phyloP scores from a whole-genome alignment of 345 rosid genomes.

The Capsella bursapastoris region DNA sequence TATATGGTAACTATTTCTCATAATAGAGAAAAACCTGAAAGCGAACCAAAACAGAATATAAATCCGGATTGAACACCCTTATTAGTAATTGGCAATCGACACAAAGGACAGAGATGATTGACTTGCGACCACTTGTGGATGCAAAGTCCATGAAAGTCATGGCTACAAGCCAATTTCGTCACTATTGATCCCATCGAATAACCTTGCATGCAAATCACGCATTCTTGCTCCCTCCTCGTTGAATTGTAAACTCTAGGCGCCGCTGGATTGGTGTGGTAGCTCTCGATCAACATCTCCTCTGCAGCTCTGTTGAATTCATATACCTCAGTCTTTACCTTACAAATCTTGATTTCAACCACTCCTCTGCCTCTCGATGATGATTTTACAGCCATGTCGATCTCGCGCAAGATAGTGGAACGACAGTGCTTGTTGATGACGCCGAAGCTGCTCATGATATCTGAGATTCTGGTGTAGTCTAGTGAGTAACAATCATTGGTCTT shows the following conservation, averaged over 20 bases:
- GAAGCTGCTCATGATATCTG: neutral
- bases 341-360: constrained; percentile 5
- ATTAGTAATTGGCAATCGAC: neutral
- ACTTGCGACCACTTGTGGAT: neutral
- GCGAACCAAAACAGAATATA: neutral
- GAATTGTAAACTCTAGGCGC: neutral
- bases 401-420: neutral
- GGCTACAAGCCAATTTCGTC: neutral
- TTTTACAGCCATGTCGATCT: neutral
- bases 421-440: neutral
- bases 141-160: constrained; percentile 12
- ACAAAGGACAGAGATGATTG: neutral
- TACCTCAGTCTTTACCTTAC: constrained; percentile 2
- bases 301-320: neutral
- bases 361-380: constrained; percentile 7
- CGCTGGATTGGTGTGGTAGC: neutral
- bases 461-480: neutral
- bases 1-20: neutral
- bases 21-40: neutral
- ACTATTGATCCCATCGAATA: neutral
- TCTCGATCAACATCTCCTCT: neutral
- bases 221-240: neutral
- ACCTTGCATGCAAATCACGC: constrained; percentile 20
- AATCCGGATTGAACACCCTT: neutral
- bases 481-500: neutral